Conservation (phyloP, 2,329 filamentous ascomycete genomes). For the Pseudogymnoascus sp. region DNA sequence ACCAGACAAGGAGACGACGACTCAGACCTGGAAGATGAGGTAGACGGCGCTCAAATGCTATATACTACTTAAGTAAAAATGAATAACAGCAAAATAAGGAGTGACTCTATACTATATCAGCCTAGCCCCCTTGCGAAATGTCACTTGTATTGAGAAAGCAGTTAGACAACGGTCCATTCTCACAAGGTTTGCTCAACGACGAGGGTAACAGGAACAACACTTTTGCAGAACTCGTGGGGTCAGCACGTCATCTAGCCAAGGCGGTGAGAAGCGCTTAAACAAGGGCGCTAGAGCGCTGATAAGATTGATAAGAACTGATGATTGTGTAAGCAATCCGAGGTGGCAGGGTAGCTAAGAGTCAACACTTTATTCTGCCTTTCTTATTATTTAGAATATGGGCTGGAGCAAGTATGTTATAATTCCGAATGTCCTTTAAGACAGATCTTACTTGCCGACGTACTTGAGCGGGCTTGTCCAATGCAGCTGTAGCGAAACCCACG, state of each 20-base stretch:
- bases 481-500: not conserved
- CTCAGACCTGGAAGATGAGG: conserved; percentile 28
- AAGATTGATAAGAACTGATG: not conserved
- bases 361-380: not conserved
- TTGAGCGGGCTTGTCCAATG: not conserved
- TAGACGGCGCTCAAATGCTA: conserved; percentile 11
- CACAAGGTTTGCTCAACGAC: not conserved
- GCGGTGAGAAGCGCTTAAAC: not conserved
- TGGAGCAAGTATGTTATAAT: not conserved
- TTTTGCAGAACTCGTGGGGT: not conserved
- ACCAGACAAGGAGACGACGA: conserved; percentile 17
- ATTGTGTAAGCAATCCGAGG: not conserved
- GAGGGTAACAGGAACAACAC: not conserved
- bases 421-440: not conserved
- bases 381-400: not conserved
- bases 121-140: not conserved
- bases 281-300: not conserved
- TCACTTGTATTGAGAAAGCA: not conserved
- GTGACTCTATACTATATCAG: not conserved
- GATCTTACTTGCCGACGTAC: not conserved
- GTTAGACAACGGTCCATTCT: not conserved
- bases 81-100: not conserved
- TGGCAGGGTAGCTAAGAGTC: not conserved
- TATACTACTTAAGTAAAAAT: not conserved
- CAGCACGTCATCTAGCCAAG: not conserved